Base-by-base conservation (phyloP, 2,329 filamentous ascomycete species). In the Escovopsis sp. region DNA sequence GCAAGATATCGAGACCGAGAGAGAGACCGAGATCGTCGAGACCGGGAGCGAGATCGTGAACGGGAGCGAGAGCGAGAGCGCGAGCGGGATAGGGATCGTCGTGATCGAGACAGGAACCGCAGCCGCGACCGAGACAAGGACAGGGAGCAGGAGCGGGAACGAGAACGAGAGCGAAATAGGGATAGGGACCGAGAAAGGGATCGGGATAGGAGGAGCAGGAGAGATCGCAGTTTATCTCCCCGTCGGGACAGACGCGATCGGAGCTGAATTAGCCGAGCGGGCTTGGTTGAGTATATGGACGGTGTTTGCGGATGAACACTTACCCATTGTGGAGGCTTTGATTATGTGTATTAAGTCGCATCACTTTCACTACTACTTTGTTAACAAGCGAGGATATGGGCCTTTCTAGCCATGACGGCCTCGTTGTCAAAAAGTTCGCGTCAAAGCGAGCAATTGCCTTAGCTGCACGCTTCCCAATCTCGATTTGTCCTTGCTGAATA, bases 141-240 rank as follows among this genome's bases (percentile, higher is more conserved):
- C 9, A 41, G 51, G 14, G 49, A 52, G 21, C 43, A 52, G 5
- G 50, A 50, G 19, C 44, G 57, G 12, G 54, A 59, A 35, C 45
- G 55, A 15, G 52, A 58, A 11, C 36, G 56, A 6, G 51, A 53
- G 68, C 50, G 63, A 51, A 55, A 64, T 52, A 40, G 62, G 41
- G 62, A 70, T 18, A 41, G 55, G 33, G 48, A 46, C 66, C 49
- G 63, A 50, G 56, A 65, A 53, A 38, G 61, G 41, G 62, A 69
- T 18, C 42, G 55, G 36, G 48, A 46, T 40, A 45, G 19, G 45
- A 38, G 43, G 45, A 35, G 41, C 14, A 46, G 54, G 39, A 42
- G 50, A 36, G 49, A 53, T 15, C 43, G 51, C n/a, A 59, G 54
- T 38, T n/a, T 48, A 28, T 58, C 56, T 8, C 53, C 55, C 9